Evolutionary conservation across 1,284 basidiomycete species (phyloP), one percentile per base, ranked within the genome.

Genomic region (Ustilago hordei): DNA sequence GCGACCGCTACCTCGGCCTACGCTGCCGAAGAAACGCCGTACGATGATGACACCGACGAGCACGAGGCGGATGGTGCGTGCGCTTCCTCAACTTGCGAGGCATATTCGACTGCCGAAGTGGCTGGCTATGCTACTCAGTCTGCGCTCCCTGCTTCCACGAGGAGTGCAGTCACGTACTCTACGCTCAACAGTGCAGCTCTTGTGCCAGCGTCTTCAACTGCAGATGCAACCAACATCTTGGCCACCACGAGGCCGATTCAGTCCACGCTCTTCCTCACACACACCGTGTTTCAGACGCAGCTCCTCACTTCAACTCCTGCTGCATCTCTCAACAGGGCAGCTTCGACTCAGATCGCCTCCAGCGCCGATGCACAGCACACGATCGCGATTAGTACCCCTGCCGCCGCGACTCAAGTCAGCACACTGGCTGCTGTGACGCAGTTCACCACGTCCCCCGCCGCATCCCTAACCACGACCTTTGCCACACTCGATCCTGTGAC

Each of bases 271-370:
- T 32, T 32, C 11, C 3, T 50, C n/a, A 32, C 48, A 28, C 48
- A 50, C 3, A 50, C 48, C 28, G 31, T 50, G 7, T 12, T 32
- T 7, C 48, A 32, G 15, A 31, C 28, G 12, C 48, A 50, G 12
- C 12, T 38, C 4, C 45, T 28, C 15, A 34, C 35, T 17, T 34
- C 48, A 4, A 32, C 48, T 50, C 48, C 48, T 12, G 31, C 6
- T 32, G 54, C 54, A 55, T 64, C 62, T 17, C 54, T 56, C 47
- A 53, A 52, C 45, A 55, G 35, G 9, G 56, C 52, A 19, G 60
- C 55, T 8, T 55, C 65, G 32, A 48, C 60, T 3, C 41, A 1
- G 6, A 39, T 55, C 7, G 11, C 31, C 11, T 31, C 43, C 2
- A 39, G 41, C 35, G 36, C 50, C 13, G 32, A 28, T n/a, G 12